These are phyloP conservation scores for Elongisporangium undulatum DNA, from an alignment of 352 stramenopile species.

Conservation along the genomic window DNA sequence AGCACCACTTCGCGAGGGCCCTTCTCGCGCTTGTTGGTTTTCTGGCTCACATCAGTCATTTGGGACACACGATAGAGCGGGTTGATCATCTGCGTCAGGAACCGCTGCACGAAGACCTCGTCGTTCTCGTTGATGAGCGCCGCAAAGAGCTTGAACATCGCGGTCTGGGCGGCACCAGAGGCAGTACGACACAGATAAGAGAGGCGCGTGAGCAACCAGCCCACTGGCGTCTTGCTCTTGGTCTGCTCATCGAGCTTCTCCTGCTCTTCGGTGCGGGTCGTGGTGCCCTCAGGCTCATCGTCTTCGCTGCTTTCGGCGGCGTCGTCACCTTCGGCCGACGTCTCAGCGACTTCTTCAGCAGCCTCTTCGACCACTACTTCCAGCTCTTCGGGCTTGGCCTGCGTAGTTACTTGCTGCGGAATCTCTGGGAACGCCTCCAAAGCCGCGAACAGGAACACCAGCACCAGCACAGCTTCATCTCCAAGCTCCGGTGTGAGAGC, in stretches of 20 bases:
- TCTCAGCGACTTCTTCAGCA: not conserved
- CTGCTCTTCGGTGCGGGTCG: constrained; percentile 26
- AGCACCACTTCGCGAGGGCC: constrained; percentile 34
- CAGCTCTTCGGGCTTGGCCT: constrained; percentile 6
- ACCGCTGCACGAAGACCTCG: constrained; percentile 38
- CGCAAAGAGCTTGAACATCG: constrained; percentile 87
- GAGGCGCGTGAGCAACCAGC: constrained; percentile 81
- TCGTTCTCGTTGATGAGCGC: constrained; percentile 60
- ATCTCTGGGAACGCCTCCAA: constrained; percentile 49
- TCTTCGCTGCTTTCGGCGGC: constrained; percentile 11
- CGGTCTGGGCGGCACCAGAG: constrained; percentile 50
- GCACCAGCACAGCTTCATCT: constrained; percentile 45
- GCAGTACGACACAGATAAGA: constrained; percentile 70
- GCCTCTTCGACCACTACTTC: not conserved
- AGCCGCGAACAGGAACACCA: constrained; percentile 62
- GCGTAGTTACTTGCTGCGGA: constrained; percentile 48
- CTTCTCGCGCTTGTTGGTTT: constrained; percentile 23
- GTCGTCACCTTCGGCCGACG: constrained; percentile 5
- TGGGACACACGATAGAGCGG: constrained; percentile 71
- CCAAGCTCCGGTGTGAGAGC: constrained; percentile 46
- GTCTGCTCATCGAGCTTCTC: constrained; percentile 35
- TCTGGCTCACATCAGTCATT: constrained; percentile 45
- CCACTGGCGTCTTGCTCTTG: constrained; percentile 60
- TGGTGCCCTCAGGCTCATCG: constrained; percentile 11
- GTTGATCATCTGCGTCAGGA: constrained; percentile 82